phyloP scores from a whole-genome alignment of 352 stramenopile genomes.

The Phytophthora ramorum region DNA sequence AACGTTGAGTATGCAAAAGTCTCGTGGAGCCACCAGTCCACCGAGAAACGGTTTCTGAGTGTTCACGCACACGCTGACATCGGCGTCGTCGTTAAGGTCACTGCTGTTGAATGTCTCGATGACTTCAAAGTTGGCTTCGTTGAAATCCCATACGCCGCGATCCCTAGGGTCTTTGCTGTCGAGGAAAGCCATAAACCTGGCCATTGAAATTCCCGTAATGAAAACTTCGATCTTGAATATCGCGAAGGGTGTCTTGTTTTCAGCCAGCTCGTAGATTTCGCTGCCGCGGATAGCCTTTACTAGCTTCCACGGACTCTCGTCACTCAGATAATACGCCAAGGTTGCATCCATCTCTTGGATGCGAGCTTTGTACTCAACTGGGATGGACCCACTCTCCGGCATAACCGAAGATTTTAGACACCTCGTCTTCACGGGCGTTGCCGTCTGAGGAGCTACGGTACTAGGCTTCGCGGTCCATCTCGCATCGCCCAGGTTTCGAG shows the following conservation, averaged over 20 bases:
- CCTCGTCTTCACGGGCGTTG: neutral
- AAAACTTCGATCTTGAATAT: slow-evolving; percentile 68
- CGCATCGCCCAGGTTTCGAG: neutral
- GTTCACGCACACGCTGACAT: slow-evolving; percentile 54
- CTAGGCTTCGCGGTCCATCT: slow-evolving; percentile 7
- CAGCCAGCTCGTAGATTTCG: slow-evolving; percentile 56
- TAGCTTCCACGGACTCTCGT: slow-evolving; percentile 49
- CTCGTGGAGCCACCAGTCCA: slow-evolving; percentile 56
- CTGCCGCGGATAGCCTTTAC: slow-evolving; percentile 37
- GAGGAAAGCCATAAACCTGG: slow-evolving; percentile 53
- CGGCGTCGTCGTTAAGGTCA: slow-evolving; percentile 25
- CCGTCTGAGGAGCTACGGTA: neutral
- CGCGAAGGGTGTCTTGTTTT: slow-evolving; percentile 45
- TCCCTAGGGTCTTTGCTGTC: slow-evolving; percentile 49
- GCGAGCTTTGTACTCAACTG: slow-evolving; percentile 30
- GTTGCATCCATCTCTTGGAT: slow-evolving; percentile 34
- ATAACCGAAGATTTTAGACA: neutral
- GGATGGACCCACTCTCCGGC: slow-evolving; percentile 16
- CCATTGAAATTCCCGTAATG: slow-evolving; percentile 45
- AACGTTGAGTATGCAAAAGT: slow-evolving; percentile 63
- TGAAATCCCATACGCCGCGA: slow-evolving; percentile 58
- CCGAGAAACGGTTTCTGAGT: slow-evolving; percentile 65
- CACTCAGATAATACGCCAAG: slow-evolving; percentile 45
- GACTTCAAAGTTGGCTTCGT: slow-evolving; percentile 56
- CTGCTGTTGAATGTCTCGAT: slow-evolving; percentile 49